Evolutionary conservation across 2,329 filamentous ascomycete genomes (phyloP).

Genomic region (Sphaerostilbella broomeana): DNA sequence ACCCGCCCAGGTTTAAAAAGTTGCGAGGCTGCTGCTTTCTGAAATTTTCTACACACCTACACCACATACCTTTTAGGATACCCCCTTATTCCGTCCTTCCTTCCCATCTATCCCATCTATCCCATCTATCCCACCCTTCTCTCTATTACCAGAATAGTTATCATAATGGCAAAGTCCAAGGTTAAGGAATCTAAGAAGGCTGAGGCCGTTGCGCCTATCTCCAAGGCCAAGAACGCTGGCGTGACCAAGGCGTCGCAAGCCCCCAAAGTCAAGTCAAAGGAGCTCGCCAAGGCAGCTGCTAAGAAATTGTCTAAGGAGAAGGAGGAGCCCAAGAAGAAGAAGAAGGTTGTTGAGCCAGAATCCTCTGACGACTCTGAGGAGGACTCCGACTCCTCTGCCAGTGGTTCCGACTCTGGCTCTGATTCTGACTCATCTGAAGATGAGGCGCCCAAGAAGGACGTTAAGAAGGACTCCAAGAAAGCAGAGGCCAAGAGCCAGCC

Average conservation of each 20-base stretch:
- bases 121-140: conserved; percentile 1
- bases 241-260: conserved; percentile 62
- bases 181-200: conserved; percentile 47
- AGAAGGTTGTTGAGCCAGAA: conserved; percentile 39
- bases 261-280: conserved; percentile 61
- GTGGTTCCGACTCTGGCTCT: conserved; percentile 21
- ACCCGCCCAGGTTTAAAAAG: conserved; percentile 16
- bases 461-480: conserved; percentile 36
- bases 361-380: conserved; percentile 29
- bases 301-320: conserved; percentile 42
- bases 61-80: conserved; percentile 15
- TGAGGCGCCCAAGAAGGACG: conserved; percentile 24
- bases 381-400: conserved; percentile 31
- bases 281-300: conserved; percentile 54
- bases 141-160: conserved; percentile 10
- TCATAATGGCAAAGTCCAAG: conserved; percentile 61
- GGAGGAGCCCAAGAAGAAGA: conserved; percentile 43
- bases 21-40: conserved; percentile 3
- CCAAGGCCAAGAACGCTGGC: conserved; percentile 57
- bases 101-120: not conserved
- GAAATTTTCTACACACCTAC: conserved; percentile 3
- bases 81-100: conserved; percentile 16
- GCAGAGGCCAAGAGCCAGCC: conserved; percentile 24
- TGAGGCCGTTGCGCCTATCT: conserved; percentile 42
- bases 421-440: conserved; percentile 29